Percentiles rank a stretch among this genome's conserved stretches.
These are phyloP conservation scores for Daphne laureola DNA, from an alignment of 441 rosid genomes.

Conservation along the genomic window DNA sequence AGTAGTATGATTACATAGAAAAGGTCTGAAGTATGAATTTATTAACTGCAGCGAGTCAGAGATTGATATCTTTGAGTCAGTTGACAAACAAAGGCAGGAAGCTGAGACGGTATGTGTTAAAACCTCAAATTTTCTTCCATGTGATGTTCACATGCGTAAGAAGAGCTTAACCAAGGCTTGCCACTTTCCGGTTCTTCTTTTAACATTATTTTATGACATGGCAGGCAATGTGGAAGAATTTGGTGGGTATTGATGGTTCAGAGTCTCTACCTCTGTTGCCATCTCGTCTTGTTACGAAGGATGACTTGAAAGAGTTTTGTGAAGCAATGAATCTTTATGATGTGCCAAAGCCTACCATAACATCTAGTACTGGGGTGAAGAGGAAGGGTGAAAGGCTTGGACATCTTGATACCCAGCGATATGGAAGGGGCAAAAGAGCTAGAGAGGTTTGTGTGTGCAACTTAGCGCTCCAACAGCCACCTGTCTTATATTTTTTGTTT, in stretches of 20 bases:
- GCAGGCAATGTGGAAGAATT: slow-evolving; percentile 71
- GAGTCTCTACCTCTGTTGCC: slow-evolving; percentile 52
- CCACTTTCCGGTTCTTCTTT: slow-evolving; percentile 8
- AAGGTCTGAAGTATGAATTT: no score
- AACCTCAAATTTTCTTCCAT: slow-evolving; percentile 1
- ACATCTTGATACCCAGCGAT: slow-evolving; percentile 58
- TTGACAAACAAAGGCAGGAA: slow-evolving; percentile 69
- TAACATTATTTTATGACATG: slow-evolving; percentile 16
- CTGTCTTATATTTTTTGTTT: slow-evolving; percentile 8
- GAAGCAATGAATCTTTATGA: slow-evolving; percentile 67
- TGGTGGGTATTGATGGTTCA: slow-evolving; percentile 42
- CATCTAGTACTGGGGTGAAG: slow-evolving; percentile 45
- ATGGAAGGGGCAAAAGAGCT: slow-evolving; percentile 93
- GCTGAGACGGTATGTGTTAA: slow-evolving; percentile 53
- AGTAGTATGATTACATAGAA: no score
- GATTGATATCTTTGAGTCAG: slow-evolving; percentile 83
- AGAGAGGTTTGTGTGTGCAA: slow-evolving; percentile 65
- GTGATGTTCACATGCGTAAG: slow-evolving; percentile 1
- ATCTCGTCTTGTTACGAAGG: slow-evolving; percentile 81
- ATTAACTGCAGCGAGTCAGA: slow-evolving; percentile 59
- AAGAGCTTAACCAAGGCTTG: slow-evolving; percentile 9
- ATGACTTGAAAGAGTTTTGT: slow-evolving; percentile 60
- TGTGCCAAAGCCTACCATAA: slow-evolving; percentile 39
- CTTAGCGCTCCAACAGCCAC: neutral
- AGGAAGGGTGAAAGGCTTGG: slow-evolving; percentile 53